Evolutionary conservation across 768 basidiomycete genomes (phyloP).

Genomic region (Zangia roseola): DNA sequence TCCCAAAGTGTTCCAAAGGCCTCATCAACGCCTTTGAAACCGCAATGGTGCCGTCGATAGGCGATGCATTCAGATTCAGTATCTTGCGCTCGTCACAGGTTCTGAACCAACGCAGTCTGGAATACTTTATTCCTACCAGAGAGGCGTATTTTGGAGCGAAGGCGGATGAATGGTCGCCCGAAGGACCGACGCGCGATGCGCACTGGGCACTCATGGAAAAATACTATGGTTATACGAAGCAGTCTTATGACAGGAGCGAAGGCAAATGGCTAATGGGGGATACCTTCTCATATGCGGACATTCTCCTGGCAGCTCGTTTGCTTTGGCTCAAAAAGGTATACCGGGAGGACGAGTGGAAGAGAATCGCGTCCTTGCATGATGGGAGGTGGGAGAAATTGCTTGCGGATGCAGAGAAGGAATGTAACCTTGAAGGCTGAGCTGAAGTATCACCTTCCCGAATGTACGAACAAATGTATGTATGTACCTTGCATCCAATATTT

Average conservation of each 20-base stretch:
- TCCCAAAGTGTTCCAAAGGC: conserved; percentile 22
- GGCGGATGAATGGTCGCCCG: conserved; percentile 40
- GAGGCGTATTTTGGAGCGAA: conserved; percentile 31
- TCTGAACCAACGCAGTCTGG: conserved; percentile 35
- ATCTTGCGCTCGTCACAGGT: conserved; percentile 24
- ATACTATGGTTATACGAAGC: conserved; percentile 7
- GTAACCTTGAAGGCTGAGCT: too few species aligned
- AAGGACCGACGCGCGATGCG: conserved; percentile 31
- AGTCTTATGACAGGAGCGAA: conserved; percentile 20
- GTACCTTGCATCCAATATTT: too few species aligned
- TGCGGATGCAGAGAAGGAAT: conserved; percentile 26
- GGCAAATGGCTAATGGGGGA: conserved; percentile 33
- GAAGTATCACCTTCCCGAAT: too few species aligned
- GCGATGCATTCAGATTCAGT: conserved; percentile 9
- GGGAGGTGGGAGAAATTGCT: conserved; percentile 28
- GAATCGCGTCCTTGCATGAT: conserved; percentile 22
- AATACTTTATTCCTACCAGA: conserved; percentile 39
- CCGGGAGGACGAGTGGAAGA: conserved; percentile 26
- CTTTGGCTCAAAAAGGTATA: conserved; percentile 20
- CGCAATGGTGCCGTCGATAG: not conserved
- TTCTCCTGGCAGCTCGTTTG: conserved; percentile 18
- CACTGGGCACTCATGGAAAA: conserved; percentile 27
- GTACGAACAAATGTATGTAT: too few species aligned
- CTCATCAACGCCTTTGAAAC: conserved; percentile 24
- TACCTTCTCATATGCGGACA: conserved; percentile 31